Evolutionary conservation across 352 stramenopile genomes (phyloP), one percentile per base, ranked within the genome.

Genomic region (Phytophthora fragariae): DNA sequence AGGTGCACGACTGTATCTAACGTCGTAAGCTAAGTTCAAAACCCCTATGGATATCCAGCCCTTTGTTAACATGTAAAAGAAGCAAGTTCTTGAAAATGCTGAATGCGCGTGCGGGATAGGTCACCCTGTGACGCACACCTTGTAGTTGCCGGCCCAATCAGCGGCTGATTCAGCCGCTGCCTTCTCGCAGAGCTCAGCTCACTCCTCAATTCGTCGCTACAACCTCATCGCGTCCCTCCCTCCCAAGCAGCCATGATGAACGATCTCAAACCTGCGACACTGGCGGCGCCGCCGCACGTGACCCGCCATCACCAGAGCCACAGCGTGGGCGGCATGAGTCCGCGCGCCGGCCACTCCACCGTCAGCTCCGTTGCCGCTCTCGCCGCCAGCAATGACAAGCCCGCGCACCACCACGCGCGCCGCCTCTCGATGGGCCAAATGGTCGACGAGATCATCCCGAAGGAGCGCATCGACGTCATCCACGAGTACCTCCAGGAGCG

Each of bases 401-500:
- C 49, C 39, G 37, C 44, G 37, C 21, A 57, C 17, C 21, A 57
- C 17, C 69, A 68, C n/a, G 52, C 68, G 1, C 76, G 80, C 41
- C 77, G 75, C 57, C 69, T 75, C 6, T 85, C 81, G 41, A 89
- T 75, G 2, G 77, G 79, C 60, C 68, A 82, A 56, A 84, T 90
- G 80, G 80, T 84, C 29, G 84, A 90, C 73, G 80, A 90, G 50
- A 54, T 62, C 24, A 69, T 78, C 2, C 81, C 83, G 5, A 83
- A 79, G 64, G 85, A 92, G 53, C 84, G 85, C 67, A 86, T 92
- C 60, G 85, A 90, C 78, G 58, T 90, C 64, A 92, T 92, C 78
- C 76, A 65, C 54, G 82, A 87, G 53, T 91, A 85, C 65, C 68
- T 92, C 35, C 65, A 81, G 17, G 77, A 79, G 12, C 65, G 54